Percentiles rank a stretch among this genome's conserved stretches.
These are phyloP conservation scores for Adiantum capillusveneris DNA, from an alignment of 75 land plant genomes.

Conservation along the genomic window DNA sequence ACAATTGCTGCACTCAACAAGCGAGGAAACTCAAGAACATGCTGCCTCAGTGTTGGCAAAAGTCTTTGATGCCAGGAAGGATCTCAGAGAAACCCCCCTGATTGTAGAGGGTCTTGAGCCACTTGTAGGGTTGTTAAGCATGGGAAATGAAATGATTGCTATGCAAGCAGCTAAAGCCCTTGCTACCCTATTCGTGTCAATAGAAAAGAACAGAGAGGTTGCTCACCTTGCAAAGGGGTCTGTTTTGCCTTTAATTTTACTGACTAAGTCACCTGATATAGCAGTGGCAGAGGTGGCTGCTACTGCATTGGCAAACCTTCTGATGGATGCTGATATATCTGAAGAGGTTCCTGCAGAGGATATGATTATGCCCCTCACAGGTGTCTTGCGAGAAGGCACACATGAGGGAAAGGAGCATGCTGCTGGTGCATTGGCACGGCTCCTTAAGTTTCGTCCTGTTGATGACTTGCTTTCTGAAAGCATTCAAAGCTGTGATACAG, in stretches of 20 bases:
- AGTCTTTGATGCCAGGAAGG: slow-evolving; percentile 56
- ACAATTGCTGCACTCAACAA: slow-evolving; percentile 46
- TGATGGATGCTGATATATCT: slow-evolving; percentile 63
- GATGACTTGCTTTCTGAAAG: slow-evolving; percentile 58
- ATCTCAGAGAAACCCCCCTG: slow-evolving; percentile 60
- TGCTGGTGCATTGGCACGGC: slow-evolving; percentile 61
- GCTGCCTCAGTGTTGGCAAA: slow-evolving; percentile 80
- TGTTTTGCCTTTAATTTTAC: slow-evolving; percentile 52
- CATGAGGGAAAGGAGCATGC: slow-evolving; percentile 70
- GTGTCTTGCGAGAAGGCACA: slow-evolving; percentile 73
- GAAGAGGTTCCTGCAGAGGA: slow-evolving; percentile 67
- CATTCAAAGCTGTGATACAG: slow-evolving; percentile 40
- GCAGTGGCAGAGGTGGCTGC: slow-evolving; percentile 69
- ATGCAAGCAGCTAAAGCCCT: slow-evolving; percentile 80
- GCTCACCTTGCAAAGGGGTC: slow-evolving; percentile 39
- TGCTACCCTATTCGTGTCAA: slow-evolving; percentile 57
- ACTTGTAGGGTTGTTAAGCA: slow-evolving; percentile 62
- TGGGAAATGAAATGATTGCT: slow-evolving; percentile 55
- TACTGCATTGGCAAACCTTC: slow-evolving; percentile 69
- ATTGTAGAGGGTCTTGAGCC: slow-evolving; percentile 64
- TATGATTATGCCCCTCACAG: slow-evolving; percentile 61
- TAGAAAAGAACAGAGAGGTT: slow-evolving; percentile 35
- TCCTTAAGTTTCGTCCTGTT: slow-evolving; percentile 57
- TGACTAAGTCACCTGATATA: slow-evolving; percentile 69
- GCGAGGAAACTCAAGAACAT: slow-evolving; percentile 66